Evolutionary conservation across 345 rosid genomes (phyloP).

Genomic region (Populus deltoides): DNA sequence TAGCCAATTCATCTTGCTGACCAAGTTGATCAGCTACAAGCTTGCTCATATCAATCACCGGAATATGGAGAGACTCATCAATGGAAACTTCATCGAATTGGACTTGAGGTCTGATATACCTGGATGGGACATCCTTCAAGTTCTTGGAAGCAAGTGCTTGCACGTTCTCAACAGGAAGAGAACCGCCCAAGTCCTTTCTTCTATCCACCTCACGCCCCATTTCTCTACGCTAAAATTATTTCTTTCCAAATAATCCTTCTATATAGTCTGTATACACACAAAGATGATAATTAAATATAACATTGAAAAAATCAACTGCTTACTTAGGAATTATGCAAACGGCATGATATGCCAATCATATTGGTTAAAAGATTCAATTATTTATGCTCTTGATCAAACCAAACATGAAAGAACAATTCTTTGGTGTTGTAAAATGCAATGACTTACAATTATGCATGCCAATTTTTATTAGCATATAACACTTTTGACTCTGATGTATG

Average conservation of each 20-base stretch:
- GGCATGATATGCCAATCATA: not conserved
- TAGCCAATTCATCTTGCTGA: constrained; percentile 28
- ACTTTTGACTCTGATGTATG: too few species aligned
- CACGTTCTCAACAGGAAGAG: constrained; percentile 37
- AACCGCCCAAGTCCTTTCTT: constrained; percentile 18
- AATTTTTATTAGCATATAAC: too few species aligned
- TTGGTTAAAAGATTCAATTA: too few species aligned
- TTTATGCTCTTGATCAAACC: not conserved
- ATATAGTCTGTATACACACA: too few species aligned
- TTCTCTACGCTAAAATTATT: not conserved
- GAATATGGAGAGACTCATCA: constrained; percentile 29
- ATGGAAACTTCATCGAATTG: constrained; percentile 11
- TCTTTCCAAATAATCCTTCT: not conserved
- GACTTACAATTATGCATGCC: too few species aligned
- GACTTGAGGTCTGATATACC: constrained; percentile 34
- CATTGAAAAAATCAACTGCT: not conserved
- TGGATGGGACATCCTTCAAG: constrained; percentile 20
- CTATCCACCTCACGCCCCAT: not conserved
- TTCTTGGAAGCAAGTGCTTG: constrained; percentile 38
- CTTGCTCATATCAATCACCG: constrained; percentile 41
- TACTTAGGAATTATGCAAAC: not conserved
- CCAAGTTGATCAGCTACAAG: constrained; percentile 7
- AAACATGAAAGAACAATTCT: not conserved
- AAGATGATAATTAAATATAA: too few species aligned
- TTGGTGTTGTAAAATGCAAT: too few species aligned